Base-by-base conservation (phyloP, 116 monocot species). In the Zostera marina region DNA sequence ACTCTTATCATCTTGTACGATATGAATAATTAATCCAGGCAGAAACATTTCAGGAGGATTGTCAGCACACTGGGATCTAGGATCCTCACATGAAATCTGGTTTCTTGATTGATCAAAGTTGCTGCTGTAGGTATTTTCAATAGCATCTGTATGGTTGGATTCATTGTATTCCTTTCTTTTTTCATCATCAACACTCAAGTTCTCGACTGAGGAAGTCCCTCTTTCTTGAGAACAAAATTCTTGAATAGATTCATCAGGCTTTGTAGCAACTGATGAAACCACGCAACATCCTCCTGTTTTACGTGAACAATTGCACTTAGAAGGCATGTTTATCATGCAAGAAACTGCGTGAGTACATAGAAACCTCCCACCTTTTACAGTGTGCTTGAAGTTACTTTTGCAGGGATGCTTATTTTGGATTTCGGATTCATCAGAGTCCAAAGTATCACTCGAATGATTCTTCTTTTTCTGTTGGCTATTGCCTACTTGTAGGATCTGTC, bases 21-120 rank as follows among this genome's bases (percentile, higher is more conserved):
- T 71, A 70, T 87, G 87, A 64, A 99, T 63, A 42, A 99, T 64
- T 8, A 79, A 56, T 7, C 98, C 98, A 13, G 98, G 79, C 44
- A 99, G 70, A 84, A 69, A 99, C 75, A 99, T 70, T 60, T 90
- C 87, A 23, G 74, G 70, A 9, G 69, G 51, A 52, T 32, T 32
- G 32, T 87, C 81, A 57, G 15, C 11, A 45, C 25, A 47, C 11
- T 42, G 46, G 66, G 65, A 66, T 52, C 51, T 41, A n/a, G 44
- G 57, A 51, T 59, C 69, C 38, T 52, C 63, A 52, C 53, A 66
- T 49, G 52, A 44, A 19, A 62, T 11, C 1, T 47, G 21, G 11
- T 71, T 55, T 52, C 51, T 22, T 21, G 71, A 56, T 25, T 43
- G 47, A 0, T 63, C 74, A 64, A 63, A 21, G 16, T 52, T 47